Base-by-base conservation (phyloP, 2,329 filamentous ascomycete species). In the Daldinia sp. region DNA sequence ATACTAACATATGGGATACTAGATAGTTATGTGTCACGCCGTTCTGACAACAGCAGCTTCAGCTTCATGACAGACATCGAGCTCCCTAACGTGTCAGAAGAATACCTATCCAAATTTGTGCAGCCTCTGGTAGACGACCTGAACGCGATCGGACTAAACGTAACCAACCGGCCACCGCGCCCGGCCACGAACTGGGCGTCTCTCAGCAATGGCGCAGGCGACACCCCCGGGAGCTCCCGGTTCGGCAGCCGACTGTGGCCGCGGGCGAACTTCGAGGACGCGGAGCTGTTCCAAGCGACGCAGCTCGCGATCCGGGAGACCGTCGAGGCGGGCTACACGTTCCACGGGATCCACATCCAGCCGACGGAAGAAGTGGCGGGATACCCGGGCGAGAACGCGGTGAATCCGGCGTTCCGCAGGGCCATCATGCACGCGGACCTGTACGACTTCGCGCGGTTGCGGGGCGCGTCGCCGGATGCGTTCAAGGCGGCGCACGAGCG, bases 351-450 rank as follows among this genome's bases (percentile, higher is more conserved):
- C 63, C 74, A 78, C 63, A 65, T 78, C 58, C 67, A 72, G 30
- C 77, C 77, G 1, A 75, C 73, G 13, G 76, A 73, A 26, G 73
- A 74, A 6, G 74, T 77, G 18, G 75, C 72, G 3, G 76, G 76
- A 35, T 80, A 78, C 62, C 75, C 74, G 6, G 75, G 76, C 1
- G 64, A 73, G 39, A 78, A 80, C 15, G 79, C 80, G 6, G 74
- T 82, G 12, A 82, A 82, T 58, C 83, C 83, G 2, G 83, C 82
- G 1, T 85, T 82, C 79, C 76, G 84, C n/a, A 76, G 69, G 0
- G 78, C 77, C 6, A 71, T 76, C 46, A 75, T 79, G 72, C 77
- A 79, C 65, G 76, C 74, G 10, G 78, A 80, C 66, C 58, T 77
- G 15, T 78, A 74, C 59, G 74, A 76, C 61, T 54, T 30, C 48